Evolutionary conservation across 257 asterid genomes (phyloP), one percentile per base, ranked within the genome.

Genomic region (Solanum chiquidenum): DNA sequence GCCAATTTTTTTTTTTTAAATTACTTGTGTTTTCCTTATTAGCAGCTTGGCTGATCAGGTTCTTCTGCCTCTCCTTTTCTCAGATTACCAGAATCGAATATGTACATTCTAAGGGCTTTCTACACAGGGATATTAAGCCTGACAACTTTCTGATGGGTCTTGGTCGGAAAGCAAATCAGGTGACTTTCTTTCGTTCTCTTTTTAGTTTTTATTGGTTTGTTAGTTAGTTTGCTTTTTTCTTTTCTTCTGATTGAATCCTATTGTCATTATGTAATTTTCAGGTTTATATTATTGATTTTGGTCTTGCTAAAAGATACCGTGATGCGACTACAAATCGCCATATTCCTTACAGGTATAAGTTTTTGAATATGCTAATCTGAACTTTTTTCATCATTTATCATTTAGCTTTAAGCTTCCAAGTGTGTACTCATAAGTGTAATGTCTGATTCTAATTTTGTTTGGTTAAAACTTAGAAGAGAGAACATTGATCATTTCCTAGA

Each of bases 141-240:
- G 99, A 96, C 91, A 96, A 96, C 94, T 96, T 96, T 91, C 95
- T 96, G 58, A 96, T 96, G 99, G 99, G 99, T 84, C 98, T 96
- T 90, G 99, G 98, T 88, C 95, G 99, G 89, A 96, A 95, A 92
- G 98, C 99, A 23, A 96, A 94, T 91, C 99, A 96, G 98, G 99
- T 96, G 86, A 34, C 46, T 60, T 76, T 52, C 58, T 20, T 88
- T 42, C 16, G 27, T 20, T 25, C 35, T 62, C 84, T 37, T 42
- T 55, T 64, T 64, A 25, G 34, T 64, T 64, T n/a, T 20, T 87
- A 88, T 88, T 72, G 87, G 31, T 85, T 83, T 84, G 16, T 80
- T 38, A 23, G n/a, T 75, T 25, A 79, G 35, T 29, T 27, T 42
- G 76, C 60, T 60, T 85, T 52, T n/a, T 80, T 31, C 69, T 75